phyloP scores from a whole-genome alignment of 768 basidiomycete species.

The Strobilomyces dryophilus region DNA sequence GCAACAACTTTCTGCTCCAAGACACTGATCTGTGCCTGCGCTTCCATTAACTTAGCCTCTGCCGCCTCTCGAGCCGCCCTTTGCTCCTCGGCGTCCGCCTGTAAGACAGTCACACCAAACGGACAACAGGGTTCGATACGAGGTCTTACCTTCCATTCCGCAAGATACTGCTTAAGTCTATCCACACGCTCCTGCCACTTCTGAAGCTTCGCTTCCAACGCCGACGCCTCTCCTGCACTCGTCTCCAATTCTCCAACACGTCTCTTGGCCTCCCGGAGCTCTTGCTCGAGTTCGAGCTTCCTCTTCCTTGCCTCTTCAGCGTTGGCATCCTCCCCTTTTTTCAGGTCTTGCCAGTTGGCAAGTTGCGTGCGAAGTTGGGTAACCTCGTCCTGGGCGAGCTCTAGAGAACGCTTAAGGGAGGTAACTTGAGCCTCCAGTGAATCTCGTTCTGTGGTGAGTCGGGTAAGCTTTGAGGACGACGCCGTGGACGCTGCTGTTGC shows the following conservation, averaged over 20 bases:
- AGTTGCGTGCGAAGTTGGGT: constrained; percentile 59
- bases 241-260: constrained; percentile 29
- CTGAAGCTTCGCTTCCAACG: constrained; percentile 36
- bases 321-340: constrained; percentile 59
- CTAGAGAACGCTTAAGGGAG: constrained; percentile 53
- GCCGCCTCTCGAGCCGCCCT: constrained; percentile 35
- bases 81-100: constrained; percentile 40
- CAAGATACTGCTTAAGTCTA: constrained; percentile 38
- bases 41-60: constrained; percentile 33
- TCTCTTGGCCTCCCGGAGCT: constrained; percentile 44
- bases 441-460: constrained; percentile 55
- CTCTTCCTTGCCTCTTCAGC: constrained; percentile 51
- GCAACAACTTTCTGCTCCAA: constrained; percentile 40
- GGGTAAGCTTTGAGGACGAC: constrained; percentile 49
- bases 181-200: constrained; percentile 41
- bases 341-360: constrained; percentile 64
- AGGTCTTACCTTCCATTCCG: constrained; percentile 45
- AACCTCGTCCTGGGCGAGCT: constrained; percentile 54
- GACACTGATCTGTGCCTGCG: constrained; percentile 21
- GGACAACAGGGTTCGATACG: not conserved
- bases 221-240: constrained; percentile 18
- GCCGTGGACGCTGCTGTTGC: constrained; percentile 45
- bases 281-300: constrained; percentile 52
- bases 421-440: constrained; percentile 46
- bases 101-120: not conserved